phyloP scores from a whole-genome alignment of 1,284 basidiomycete genomes.

The Moesziomyces sp. region DNA sequence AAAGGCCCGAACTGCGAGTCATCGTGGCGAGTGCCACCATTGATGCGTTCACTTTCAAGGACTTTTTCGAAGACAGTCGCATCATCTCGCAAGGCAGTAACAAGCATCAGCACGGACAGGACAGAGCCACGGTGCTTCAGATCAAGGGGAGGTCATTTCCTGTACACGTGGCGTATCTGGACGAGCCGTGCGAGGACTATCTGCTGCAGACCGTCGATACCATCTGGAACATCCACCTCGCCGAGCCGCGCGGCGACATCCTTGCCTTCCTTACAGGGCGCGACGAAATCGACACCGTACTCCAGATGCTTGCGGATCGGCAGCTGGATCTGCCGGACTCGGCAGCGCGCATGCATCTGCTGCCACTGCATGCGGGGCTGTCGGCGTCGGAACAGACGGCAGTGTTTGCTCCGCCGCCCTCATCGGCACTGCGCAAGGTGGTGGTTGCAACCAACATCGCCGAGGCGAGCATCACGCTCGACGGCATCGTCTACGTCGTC shows the following conservation, averaged over 20 bases:
- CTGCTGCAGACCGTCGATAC: slow-evolving; percentile 67
- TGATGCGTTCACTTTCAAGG: slow-evolving; percentile 85
- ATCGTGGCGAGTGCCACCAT: slow-evolving; percentile 95
- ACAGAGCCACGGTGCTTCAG: slow-evolving; percentile 61
- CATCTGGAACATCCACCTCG: slow-evolving; percentile 70
- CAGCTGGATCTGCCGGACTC: slow-evolving; percentile 74
- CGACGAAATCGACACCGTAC: slow-evolving; percentile 76
- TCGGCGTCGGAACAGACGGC: slow-evolving; percentile 84
- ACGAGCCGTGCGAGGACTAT: slow-evolving; percentile 66
- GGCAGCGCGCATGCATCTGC: slow-evolving; percentile 74
- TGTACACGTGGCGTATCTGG: slow-evolving; percentile 68
- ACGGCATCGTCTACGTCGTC: slow-evolving; percentile 93
- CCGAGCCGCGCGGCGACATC: slow-evolving; percentile 71
- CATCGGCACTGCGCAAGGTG: slow-evolving; percentile 81
- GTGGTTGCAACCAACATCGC: slow-evolving; percentile 96
- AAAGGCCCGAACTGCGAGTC: slow-evolving; percentile 85
- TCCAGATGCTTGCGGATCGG: slow-evolving; percentile 83
- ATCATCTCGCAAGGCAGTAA: neutral
- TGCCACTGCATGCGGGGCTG: slow-evolving; percentile 89
- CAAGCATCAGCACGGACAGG: slow-evolving; percentile 11
- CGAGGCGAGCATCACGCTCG: slow-evolving; percentile 95
- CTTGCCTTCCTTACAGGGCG: slow-evolving; percentile 69
- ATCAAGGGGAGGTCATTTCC: slow-evolving; percentile 68
- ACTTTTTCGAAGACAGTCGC: slow-evolving; percentile 78
- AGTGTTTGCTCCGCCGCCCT: slow-evolving; percentile 81